phyloP scores from a whole-genome alignment of 2,329 filamentous ascomycete genomes.

The Phaeosphaeria sp. region DNA sequence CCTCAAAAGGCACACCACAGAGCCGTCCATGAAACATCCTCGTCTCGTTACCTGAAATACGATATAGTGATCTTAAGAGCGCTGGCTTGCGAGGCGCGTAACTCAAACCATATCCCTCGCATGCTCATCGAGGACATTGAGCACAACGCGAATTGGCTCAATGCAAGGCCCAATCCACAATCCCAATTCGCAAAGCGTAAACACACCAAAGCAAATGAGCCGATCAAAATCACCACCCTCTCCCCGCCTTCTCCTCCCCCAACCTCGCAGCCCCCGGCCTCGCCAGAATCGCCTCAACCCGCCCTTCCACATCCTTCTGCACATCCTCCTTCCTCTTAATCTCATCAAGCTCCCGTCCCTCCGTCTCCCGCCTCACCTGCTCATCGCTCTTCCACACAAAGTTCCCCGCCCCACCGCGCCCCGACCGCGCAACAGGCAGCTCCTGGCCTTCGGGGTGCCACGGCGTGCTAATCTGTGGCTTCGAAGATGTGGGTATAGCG shows the following conservation, averaged over 20 bases:
- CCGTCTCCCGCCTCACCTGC: slow-evolving; percentile 31
- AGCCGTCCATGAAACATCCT: too few relatives aligned
- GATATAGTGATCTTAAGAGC: too few relatives aligned
- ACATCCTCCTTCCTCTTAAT: slow-evolving; percentile 26
- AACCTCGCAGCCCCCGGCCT: slow-evolving; percentile 50
- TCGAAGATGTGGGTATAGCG: slow-evolving; percentile 31
- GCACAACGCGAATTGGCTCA: too few relatives aligned
- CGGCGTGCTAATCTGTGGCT: slow-evolving; percentile 39
- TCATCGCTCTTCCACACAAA: slow-evolving; percentile 52
- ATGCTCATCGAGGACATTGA: too few relatives aligned
- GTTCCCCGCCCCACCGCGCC: slow-evolving; percentile 57
- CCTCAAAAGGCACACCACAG: too few relatives aligned
- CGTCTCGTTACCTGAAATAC: too few relatives aligned
- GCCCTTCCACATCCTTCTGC: slow-evolving; percentile 47
- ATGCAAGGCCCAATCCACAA: too few relatives aligned
- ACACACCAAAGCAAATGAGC: too few relatives aligned
- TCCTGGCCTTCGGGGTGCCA: slow-evolving; percentile 44
- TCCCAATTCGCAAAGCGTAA: too few relatives aligned
- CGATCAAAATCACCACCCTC: slow-evolving; percentile 1
- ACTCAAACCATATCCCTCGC: too few relatives aligned
- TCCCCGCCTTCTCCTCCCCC: slow-evolving; percentile 40
- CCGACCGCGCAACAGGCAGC: slow-evolving; percentile 44
- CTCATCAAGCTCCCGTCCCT: slow-evolving; percentile 32
- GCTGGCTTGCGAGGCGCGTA: too few relatives aligned
- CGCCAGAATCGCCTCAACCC: slow-evolving; percentile 50